Conservation (phyloP, 2,329 filamentous ascomycete species). For the Fusarium annulatum region DNA sequence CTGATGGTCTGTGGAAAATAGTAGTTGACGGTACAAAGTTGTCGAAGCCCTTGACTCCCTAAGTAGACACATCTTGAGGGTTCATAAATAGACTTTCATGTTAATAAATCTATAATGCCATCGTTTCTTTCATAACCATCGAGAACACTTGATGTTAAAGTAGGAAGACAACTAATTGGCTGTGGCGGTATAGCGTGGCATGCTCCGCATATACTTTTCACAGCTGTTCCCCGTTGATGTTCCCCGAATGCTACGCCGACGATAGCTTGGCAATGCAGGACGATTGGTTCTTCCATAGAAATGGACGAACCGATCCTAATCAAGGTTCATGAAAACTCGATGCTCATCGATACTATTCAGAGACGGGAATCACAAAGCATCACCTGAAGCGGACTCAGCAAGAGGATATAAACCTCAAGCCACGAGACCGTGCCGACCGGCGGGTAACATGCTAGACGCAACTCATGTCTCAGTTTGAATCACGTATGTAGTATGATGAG, state of each 20-base stretch:
- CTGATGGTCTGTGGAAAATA: background rate
- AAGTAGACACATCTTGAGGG: background rate
- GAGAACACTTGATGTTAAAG: background rate
- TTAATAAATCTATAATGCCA: background rate
- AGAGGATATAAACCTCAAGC: background rate
- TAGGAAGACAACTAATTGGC: background rate
- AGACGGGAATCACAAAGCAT: background rate
- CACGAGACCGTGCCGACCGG: slow-evolving; percentile 3
- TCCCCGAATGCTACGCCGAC: slow-evolving; percentile 30
- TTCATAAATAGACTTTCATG: background rate
- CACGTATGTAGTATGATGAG: background rate
- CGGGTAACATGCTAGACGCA: background rate
- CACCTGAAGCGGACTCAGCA: background rate
- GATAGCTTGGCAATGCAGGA: background rate
- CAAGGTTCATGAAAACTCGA: background rate
- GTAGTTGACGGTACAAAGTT: background rate
- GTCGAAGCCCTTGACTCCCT: background rate
- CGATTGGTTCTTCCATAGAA: background rate
- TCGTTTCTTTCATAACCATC: background rate
- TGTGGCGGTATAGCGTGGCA: slow-evolving; percentile 13
- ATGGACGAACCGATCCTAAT: background rate
- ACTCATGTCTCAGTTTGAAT: slow-evolving; percentile 19
- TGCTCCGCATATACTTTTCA: background rate
- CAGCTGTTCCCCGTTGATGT: slow-evolving; percentile 1
- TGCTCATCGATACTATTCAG: background rate